Evolutionary conservation across 768 basidiomycete genomes (phyloP), one percentile per base, ranked within the genome.

Genomic region (Calvatia gigantea): DNA sequence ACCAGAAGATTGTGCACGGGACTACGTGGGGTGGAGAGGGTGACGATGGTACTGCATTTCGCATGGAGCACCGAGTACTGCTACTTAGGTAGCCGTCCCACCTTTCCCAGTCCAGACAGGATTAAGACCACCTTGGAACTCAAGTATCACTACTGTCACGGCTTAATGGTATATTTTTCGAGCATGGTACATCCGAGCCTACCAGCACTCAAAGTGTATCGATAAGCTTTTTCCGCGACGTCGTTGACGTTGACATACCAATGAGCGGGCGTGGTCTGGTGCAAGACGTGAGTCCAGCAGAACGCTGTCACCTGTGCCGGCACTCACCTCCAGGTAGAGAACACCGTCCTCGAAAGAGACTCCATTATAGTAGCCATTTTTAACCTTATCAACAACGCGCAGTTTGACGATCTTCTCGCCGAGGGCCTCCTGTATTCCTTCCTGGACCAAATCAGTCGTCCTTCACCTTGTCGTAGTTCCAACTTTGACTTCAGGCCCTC

Each of bases 1-100:
- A 99, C 92, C 60, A 98, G 65, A 66, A 98, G 52, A 61, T 55
- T 56, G 59, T 31, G 38, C 41, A 38, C 14, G 6, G 50, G 11
- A 42, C 32, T 39, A 51, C 17, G 21, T 21, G 11, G 9, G 19
- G 15, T 9, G 28, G 12, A 11, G 42, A 14, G 58, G 44, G 35
- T 33, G 29, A 38, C n/a, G 35, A 46, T 37, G 35, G 19, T 25
- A 29, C 39, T 33, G 17, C 9, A 48, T 15, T 38, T 29, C 32
- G 54, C 54, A 49, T 31, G 17, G 17, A n/a, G n/a, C n/a, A n/a
- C n/a, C 28, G 32, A 56, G 38, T 49, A 54, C 37, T 54, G n/a
- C n/a, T n/a, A n/a, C n/a, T n/a, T n/a, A n/a, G n/a, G n/a, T 45
- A 45, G 43, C 23, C 19, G 27, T 27, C 2, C 8, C 28, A n/a